Evolutionary conservation across 1,284 basidiomycete species (phyloP).

Genomic region (Ceratobasidium sp.): DNA sequence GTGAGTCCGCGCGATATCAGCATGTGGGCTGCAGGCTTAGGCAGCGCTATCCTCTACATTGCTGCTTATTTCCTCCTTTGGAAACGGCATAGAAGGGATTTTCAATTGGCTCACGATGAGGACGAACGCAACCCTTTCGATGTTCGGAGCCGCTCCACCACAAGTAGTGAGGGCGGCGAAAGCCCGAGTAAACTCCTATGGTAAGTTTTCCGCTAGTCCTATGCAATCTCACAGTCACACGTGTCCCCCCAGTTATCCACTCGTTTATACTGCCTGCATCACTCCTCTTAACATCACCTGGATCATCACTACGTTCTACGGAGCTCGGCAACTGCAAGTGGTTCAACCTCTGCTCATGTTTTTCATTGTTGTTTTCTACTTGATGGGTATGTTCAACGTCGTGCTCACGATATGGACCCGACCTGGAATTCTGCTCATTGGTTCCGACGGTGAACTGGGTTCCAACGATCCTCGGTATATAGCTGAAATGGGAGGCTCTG

Average conservation of each 20-base stretch:
- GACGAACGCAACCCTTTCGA: no score
- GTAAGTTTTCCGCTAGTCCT: not conserved
- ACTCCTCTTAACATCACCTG: not conserved
- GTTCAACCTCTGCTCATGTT: conserved; percentile 2
- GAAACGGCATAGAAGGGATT: not conserved
- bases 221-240: not conserved
- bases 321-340: no score
- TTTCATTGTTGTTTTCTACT: conserved; percentile 6
- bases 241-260: not conserved
- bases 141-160: no score
- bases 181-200: conserved; percentile 7
- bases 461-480: not conserved
- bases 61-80: conserved; percentile 12
- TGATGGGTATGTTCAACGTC: conserved; percentile 29
- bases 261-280: conserved; percentile 14
- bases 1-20: not conserved
- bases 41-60: conserved; percentile 1
- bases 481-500: no score
- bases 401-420: conserved; percentile 11
- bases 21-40: conserved; percentile 19
- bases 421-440: conserved; percentile 20
- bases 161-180: not conserved
- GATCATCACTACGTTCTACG: no score
- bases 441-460: not conserved
- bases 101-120: no score